Evolutionary conservation across 1,284 basidiomycete genomes (phyloP), one percentile per base, ranked within the genome.

Genomic region (Puccinia triticina): DNA sequence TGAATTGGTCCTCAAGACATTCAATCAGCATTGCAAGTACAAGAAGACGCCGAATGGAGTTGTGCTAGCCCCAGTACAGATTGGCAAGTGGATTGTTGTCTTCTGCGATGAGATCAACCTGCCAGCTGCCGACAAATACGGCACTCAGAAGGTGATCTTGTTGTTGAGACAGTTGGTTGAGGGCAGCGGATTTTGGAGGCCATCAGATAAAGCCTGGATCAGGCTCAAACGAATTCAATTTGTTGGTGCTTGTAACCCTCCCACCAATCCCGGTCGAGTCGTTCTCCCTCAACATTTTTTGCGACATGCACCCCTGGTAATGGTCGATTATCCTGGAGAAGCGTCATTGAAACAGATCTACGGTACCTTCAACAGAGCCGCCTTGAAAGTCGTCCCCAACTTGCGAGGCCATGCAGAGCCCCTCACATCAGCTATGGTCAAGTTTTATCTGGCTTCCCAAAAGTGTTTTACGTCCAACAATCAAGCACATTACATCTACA

Each of bases 51-150:
- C 96, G 0, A 98, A 96, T 85, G 98, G 97, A 23, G 93, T 97
- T 57, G 91, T 98, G 57, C 91, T 99, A 77, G 92, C 96, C 1
- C 97, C 97, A 10, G 89, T 92, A 0, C 96, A 98, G 87, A 96
- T 98, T 83, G 96, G 97, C 16, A 92, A 95, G 61, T 99, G 97
- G 96, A 90, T 99, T 76, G 96, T 99, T 48, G 92, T 99, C 23
- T 99, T 99, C 89, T 99, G 97, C 87, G 97, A 99, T 87, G 97
- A 99, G 88, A 99, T 99, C 89, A 99, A 99, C 86, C 89, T 99
- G 26, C 97, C 98, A 0, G 94, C 97, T 3, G 91, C 92, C 3
- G 97, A 99, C 89, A 97, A 96, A 88, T 99, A 99, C 86, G 97
- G 97, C 14, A 99, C 97, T 4, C 98, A 99, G 87, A 91, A 94